Conservation (phyloP, 192 early-diverging fungal species). For the Coemansia sp. region DNA sequence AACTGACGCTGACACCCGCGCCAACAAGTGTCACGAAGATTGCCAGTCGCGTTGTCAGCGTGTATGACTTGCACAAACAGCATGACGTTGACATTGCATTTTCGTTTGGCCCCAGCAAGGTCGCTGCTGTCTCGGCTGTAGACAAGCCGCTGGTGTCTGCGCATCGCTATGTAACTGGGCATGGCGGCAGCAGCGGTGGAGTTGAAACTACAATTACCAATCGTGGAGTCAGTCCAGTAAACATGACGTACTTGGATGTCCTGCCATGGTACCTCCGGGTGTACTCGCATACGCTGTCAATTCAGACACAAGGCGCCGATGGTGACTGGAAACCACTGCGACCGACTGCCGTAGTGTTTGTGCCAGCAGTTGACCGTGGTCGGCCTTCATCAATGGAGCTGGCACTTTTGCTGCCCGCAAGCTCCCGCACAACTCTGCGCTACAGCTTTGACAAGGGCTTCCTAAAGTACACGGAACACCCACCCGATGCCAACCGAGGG, state of each 20-base stretch:
- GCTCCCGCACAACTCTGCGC: conserved; percentile 62
- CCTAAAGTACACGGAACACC: conserved; percentile 92
- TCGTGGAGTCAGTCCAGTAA: conserved; percentile 39
- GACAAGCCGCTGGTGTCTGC: conserved; percentile 18
- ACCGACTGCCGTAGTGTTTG: conserved; percentile 43
- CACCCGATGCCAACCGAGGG: conserved; percentile 93
- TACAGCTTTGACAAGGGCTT: conserved; percentile 89
- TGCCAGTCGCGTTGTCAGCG: conserved; percentile 4
- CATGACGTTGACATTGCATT: conserved; percentile 7
- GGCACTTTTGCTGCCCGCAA: conserved; percentile 60
- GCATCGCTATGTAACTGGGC: conserved; percentile 55
- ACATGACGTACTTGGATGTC: conserved; percentile 66
- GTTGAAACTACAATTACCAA: conserved; percentile 74
- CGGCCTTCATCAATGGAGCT: conserved; percentile 80
- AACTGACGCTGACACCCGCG: conserved; percentile 8
- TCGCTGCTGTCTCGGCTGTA: neutral
- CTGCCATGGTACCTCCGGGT: conserved; percentile 91
- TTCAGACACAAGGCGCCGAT: conserved; percentile 21
- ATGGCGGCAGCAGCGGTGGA: conserved; percentile 83
- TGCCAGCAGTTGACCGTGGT: conserved; percentile 73
- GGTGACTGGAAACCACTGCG: neutral
- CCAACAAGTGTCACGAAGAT: conserved; percentile 2
- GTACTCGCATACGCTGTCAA: conserved; percentile 82
- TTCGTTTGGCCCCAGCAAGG: neutral
- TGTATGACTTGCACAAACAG: conserved; percentile 26